A percentile compares a stretch with the other conserved stretches of the same genome.
Evolutionary conservation across 768 basidiomycete genomes (phyloP).

Genomic region (Tylopilus plumbeoviolaceoides): DNA sequence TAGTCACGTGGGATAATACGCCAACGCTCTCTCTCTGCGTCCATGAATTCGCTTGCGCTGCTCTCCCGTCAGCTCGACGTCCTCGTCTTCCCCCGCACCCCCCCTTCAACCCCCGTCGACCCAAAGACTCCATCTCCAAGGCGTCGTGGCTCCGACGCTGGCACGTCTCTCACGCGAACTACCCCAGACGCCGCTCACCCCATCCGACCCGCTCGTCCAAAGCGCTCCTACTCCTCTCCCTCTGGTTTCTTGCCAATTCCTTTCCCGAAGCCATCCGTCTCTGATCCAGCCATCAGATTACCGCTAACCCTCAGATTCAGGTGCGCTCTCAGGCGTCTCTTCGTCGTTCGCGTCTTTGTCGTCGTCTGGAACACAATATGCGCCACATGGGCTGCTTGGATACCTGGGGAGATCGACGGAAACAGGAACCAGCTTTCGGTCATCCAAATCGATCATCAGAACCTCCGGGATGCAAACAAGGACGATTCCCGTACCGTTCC

Average conservation of each 20-base stretch:
- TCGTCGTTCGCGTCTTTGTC: slow-evolving; percentile 67
- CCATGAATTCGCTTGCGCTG: slow-evolving; percentile 80
- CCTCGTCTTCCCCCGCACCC: slow-evolving; percentile 56
- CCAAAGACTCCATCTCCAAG: slow-evolving; percentile 27
- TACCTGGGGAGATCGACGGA: slow-evolving; percentile 22
- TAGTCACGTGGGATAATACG: slow-evolving; percentile 20
- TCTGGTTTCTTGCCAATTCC: slow-evolving; percentile 43
- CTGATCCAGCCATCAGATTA: slow-evolving; percentile 33
- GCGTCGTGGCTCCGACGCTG: slow-evolving; percentile 28
- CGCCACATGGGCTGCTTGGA: slow-evolving; percentile 52
- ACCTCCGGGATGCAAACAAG: slow-evolving; percentile 4
- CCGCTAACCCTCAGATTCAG: slow-evolving; percentile 37
- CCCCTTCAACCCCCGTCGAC: slow-evolving; percentile 51
- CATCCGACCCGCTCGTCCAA: slow-evolving; percentile 34
- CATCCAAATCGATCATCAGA: slow-evolving; percentile 7
- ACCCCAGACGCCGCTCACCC: slow-evolving; percentile 33
- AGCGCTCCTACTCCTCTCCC: slow-evolving; percentile 64
- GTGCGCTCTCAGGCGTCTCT: slow-evolving; percentile 52
- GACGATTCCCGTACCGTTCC: slow-evolving; percentile 18
- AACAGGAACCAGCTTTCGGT: slow-evolving; percentile 8
- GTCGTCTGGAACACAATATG: slow-evolving; percentile 67
- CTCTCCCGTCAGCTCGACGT: slow-evolving; percentile 82
- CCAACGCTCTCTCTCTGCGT: not conserved
- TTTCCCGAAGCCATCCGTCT: slow-evolving; percentile 27
- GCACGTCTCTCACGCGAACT: slow-evolving; percentile 41